Base-by-base conservation (phyloP, 768 basidiomycete genomes). In the Xerocomellus chrysenteron region DNA sequence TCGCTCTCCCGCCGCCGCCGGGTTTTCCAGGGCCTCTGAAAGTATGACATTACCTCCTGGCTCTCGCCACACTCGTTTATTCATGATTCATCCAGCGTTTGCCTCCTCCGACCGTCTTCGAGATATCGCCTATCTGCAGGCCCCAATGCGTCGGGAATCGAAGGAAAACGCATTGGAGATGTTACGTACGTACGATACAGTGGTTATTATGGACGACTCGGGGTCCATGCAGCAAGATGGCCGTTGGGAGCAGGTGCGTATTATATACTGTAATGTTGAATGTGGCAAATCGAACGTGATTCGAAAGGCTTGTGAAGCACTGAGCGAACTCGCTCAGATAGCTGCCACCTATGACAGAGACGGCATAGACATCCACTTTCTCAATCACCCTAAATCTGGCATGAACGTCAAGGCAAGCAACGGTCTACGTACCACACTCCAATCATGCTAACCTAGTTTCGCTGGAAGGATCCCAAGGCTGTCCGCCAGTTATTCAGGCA, bases 291-390 rank as follows among this genome's bases (percentile, higher is more conserved):
- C 30, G 9, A 56, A 26, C 26, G 33, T 35, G 30, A 2, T 35
- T 33, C 17, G 5, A 55, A n/a, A 52, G 49, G 64, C 60, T 2
- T 59, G 64, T 39, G 36, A 55, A 2, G 62, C 58, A 0, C 47
- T 86, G 32, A 75, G 76, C 41, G 66, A 71, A 3, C 73, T 88
- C 11, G 84, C 82, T 13, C 71, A 75, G 8, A 69, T 71, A 7
- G 83, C 83, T 0, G 68, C 75, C 2, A 56, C 67, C 41, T 85
- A 86, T 50, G 85, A 85, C 57, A 64, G 59, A 7, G 79, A 85
- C 54, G 86, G 86, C 3, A 79, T 88, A 40, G 86, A 87, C 55
- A 74, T 87, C 5, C 69, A 82, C 60, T 88, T 88, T 70, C 62
- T 88, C 51, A 86, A 87, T 57, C 65, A 75, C 49, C 41, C 52